Percentiles rank a stretch among this genome's conserved stretches.
phyloP scores from a whole-genome alignment of 352 stramenopile species.

The Pilasporangium apinafurcum region DNA sequence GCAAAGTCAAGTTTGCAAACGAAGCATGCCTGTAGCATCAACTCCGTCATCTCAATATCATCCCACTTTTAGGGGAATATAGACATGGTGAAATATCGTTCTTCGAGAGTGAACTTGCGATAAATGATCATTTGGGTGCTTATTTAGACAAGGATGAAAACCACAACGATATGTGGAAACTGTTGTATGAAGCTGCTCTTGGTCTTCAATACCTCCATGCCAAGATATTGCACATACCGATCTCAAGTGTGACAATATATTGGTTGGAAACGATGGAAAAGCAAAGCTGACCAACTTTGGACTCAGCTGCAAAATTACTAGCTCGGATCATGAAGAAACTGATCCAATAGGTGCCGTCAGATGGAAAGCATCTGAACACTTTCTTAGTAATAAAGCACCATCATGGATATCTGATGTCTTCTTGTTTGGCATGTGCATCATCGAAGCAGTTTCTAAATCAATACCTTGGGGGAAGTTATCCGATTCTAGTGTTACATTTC shows the following conservation, averaged over 20 bases:
- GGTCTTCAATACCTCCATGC: slow-evolving; percentile 16
- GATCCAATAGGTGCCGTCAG: not conserved
- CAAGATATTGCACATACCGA: slow-evolving; percentile 8
- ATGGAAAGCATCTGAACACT: slow-evolving; percentile 22
- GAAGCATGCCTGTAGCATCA: no score
- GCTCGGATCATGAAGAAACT: not conserved
- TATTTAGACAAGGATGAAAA: no score
- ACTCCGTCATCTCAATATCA: no score
- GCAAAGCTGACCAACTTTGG: slow-evolving; percentile 20
- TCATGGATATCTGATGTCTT: slow-evolving; percentile 33
- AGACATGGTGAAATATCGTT: no score
- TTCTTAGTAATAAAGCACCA: slow-evolving; percentile 2
- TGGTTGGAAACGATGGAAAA: slow-evolving; percentile 3
- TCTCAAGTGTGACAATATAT: slow-evolving; percentile 17
- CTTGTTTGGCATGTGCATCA: slow-evolving; percentile 24
- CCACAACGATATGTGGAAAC: slow-evolving; percentile 11
- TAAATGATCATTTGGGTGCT: no score
- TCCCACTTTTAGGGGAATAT: no score
- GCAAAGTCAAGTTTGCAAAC: no score
- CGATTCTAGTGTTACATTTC: slow-evolving; percentile 6
- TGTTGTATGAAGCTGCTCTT: slow-evolving; percentile 13
- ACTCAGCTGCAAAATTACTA: no score
- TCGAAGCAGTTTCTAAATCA: slow-evolving; percentile 17
- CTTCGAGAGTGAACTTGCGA: no score
- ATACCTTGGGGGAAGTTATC: slow-evolving; percentile 15